Percentiles rank a stretch among this genome's conserved stretches.
These are phyloP conservation scores for Marasmius oreades DNA, from an alignment of 1,284 basidiomycete species.

Conservation along the genomic window DNA sequence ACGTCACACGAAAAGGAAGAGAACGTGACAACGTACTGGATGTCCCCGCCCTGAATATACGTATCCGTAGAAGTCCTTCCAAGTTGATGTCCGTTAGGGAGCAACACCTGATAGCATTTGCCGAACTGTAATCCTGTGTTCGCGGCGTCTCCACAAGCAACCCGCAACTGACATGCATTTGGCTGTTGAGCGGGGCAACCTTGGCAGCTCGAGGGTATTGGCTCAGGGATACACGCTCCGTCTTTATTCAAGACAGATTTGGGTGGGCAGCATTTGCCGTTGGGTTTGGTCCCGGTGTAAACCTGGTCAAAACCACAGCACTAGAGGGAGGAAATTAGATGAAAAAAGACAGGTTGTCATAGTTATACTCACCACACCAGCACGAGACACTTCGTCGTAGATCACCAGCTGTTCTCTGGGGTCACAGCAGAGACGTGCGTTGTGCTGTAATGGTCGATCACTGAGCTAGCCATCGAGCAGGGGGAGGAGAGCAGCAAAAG, in stretches of 20 bases:
- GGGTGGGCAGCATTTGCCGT: constrained; percentile 2
- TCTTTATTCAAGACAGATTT: neutral
- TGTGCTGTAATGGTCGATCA: neutral
- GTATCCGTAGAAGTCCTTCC: neutral
- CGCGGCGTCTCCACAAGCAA: neutral
- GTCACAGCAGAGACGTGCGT: neutral
- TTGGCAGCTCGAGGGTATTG: neutral
- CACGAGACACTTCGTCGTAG: neutral
- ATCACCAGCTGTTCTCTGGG: neutral
- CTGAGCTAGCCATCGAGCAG: neutral
- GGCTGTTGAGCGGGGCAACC: constrained; percentile 4
- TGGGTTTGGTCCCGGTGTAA: neutral
- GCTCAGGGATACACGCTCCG: neutral
- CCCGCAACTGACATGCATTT: constrained; percentile 1
- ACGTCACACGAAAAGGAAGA: neutral
- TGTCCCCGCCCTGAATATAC: constrained; percentile 5
- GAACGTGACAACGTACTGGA: constrained; percentile 1
- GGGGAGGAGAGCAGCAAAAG: neutral
- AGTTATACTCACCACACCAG: neutral
- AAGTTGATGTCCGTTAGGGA: constrained; percentile 5
- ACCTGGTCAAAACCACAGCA: constrained; percentile 1
- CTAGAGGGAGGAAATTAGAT: neutral
- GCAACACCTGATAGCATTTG: constrained; percentile 1
- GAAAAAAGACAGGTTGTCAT: neutral
- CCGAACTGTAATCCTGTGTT: constrained; percentile 6